Conservation (phyloP, 345 rosid species). For the Gossypium arboreum region DNA sequence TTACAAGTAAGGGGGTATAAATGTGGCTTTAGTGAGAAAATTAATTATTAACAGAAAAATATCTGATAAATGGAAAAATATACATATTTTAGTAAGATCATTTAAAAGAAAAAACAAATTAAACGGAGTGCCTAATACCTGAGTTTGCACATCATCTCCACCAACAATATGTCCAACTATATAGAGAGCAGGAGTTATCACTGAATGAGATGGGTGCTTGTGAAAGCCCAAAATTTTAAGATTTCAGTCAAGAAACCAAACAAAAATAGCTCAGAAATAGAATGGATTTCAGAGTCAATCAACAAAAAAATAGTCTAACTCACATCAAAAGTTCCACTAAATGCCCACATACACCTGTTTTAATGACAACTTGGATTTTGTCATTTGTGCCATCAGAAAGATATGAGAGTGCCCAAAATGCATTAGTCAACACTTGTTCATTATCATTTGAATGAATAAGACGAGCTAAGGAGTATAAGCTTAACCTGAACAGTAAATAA, state of each 20-base stretch:
- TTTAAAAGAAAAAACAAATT: not conserved
- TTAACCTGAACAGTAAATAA: conserved; percentile 46
- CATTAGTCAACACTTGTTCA: conserved; percentile 87
- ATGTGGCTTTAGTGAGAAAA: no score
- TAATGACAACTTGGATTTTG: conserved; percentile 44
- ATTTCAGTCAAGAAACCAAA: no score
- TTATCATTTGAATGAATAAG: conserved; percentile 67
- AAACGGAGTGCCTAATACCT: conserved; percentile 27
- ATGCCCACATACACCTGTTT: no score
- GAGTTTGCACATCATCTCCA: conserved; percentile 81
- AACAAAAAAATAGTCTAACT: no score
- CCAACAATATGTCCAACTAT: conserved; percentile 79
- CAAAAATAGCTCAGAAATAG: no score
- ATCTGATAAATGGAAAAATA: no score
- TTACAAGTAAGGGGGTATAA: no score
- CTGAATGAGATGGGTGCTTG: conserved; percentile 83
- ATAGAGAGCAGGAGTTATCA: conserved; percentile 85
- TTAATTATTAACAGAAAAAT: no score
- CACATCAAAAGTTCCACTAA: no score
- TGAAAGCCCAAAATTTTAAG: not conserved
- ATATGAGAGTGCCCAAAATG: conserved; percentile 92
- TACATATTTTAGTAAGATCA: no score
- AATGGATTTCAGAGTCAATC: no score
- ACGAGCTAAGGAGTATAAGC: conserved; percentile 75
- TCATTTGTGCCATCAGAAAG: conserved; percentile 90